A percentile compares a stretch with the other conserved stretches of the same genome.
phyloP scores from a whole-genome alignment of 805 yeast species.

The Hanseniaspora opuntiae region DNA sequence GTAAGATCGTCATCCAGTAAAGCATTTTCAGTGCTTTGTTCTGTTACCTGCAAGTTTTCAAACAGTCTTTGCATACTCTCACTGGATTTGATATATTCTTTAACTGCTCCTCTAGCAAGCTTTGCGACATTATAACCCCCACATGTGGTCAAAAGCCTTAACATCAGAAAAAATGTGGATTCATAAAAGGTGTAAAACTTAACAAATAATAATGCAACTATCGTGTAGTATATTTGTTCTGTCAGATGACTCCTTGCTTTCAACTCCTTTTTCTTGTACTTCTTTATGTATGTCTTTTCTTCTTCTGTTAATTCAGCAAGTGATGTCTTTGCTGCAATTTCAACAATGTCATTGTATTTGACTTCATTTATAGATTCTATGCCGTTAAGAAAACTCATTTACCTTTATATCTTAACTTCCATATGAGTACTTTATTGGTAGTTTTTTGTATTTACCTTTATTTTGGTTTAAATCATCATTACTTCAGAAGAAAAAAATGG shows the following conservation, averaged over 20 bases:
- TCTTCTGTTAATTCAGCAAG: not conserved
- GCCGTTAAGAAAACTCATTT: not conserved
- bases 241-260: conserved; percentile 5
- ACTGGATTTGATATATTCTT: not conserved
- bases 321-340: not conserved
- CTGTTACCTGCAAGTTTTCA: not conserved
- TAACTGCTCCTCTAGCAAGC: conserved; percentile 6
- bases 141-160: conserved; percentile 5
- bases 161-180: conserved; percentile 2
- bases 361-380: not conserved
- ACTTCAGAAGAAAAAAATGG: too few species aligned
- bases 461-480: too few species aligned
- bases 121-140: not conserved
- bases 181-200: conserved; percentile 11
- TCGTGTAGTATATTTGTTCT: not conserved
- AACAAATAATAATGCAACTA: conserved; percentile 4
- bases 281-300: conserved; percentile 6
- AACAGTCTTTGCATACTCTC: not conserved
- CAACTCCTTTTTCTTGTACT: conserved; percentile 1
- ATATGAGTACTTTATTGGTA: not conserved
- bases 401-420: not conserved
- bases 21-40: not conserved
- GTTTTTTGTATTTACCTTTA: not conserved
- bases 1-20: not conserved
- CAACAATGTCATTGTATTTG: not conserved